Base-by-base conservation (phyloP, 179 eudicot genomes). In the Spinacia oleracea region DNA sequence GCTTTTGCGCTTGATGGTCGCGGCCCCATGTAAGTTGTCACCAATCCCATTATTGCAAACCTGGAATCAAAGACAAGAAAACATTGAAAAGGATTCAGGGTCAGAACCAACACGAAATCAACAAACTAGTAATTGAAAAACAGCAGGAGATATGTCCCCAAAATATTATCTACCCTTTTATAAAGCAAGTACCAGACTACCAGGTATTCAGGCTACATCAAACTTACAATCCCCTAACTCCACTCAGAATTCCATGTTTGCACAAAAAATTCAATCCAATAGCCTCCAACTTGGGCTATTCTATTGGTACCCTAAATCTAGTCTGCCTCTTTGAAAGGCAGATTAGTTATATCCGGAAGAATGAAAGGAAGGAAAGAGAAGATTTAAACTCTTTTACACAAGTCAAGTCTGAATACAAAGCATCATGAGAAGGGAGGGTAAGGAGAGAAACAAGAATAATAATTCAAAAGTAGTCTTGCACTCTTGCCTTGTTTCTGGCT, bases 31-130 rank as follows among this genome's bases (percentile, higher is more conserved):
- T 83, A 83, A 72, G 79, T 83, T 0, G 83, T 83, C 68, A 79
- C 69, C 63, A 83, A 72, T 58, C 85, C 85, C 85, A 83, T 83
- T 53, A 83, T 70, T 25, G 85, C 85, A 76, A 83, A 83, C 85
- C 85, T 83, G 75, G 25, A 63, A 79, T 1, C 67, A 48, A 78
- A 68, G 70, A 59, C 18, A 20, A 48, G 40, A 45, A 46, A 70
- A 60, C 16, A 43, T n/a, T 35, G 18, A 12, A 16, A 55, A 25
- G n/a, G 16, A 15, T 23, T 2, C 45, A 50, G 34, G n/a, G 51
- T 68, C 18, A 50, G 51, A 25, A 64, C 53, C 23, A 23, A 32
- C 6, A 55, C 20, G 40, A 21, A 67, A 18, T 23, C 16, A 14
- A 14, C 23, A 1, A 29, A 5, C 3, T 46, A 27, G 15, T 29